Base-by-base conservation (phyloP, 192 early-diverging fungal genomes). In the Phlyctochytrium bullatum region DNA sequence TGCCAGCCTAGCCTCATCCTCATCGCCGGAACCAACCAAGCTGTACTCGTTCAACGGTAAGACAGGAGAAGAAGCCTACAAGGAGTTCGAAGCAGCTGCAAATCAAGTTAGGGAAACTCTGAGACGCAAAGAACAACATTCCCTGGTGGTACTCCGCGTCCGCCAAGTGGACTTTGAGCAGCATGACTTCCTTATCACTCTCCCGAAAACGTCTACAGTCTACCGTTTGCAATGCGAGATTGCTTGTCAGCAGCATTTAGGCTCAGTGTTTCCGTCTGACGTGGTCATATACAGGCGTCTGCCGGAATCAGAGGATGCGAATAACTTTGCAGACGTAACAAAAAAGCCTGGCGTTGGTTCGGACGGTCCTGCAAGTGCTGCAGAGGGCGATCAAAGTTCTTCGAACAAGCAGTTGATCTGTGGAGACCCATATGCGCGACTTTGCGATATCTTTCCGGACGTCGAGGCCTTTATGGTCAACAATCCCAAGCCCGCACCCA, bases 201-300 rank as follows among this genome's bases (percentile, higher is more conserved):
- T 73, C 23, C 59, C 64, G 10, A 73, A 73, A 51, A 52, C 34
- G 10, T 17, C 58, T 27, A 52, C 64, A n/a, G 27, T 73, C 3
- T 17, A 51, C 17, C 57, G 71, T 2, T 27, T 73, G 60, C 71
- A 73, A 35, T 31, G 27, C 34, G 71, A 73, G 52, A 73, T 73
- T 27, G 34, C 64, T 2, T 57, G 28, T 23, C 34, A 32, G 20
- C 64, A 66, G 27, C 71, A 73, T 47, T 2, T 33, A 3, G 71
- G 64, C 1, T 25, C 64, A 2, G 71, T 73, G 32, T n/a, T 34
- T 32, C 65, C 71, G 27, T 12, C 23, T 10, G 71, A 73, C 23
- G 36, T 73, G 6, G 62, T 68, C 32, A 32, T 69, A 2, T 69
- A 59, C 56, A 47, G 27, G 54, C 10, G 12, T 27, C 27, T 57